Conservation (phyloP, 164 flowering plant species). For the Euptelea pleiosperma region DNA sequence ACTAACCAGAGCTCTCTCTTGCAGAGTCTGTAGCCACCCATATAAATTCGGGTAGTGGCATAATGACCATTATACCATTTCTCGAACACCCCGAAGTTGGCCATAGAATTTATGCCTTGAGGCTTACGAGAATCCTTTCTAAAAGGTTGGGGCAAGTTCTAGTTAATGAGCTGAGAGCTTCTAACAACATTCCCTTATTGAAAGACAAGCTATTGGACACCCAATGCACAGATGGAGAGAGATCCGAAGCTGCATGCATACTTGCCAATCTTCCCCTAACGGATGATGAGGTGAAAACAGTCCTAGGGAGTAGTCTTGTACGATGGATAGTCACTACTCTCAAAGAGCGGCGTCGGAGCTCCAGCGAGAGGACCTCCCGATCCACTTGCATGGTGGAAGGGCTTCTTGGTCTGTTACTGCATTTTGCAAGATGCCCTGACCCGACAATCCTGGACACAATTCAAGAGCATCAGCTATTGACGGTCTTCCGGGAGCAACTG, state of each 20-base stretch:
- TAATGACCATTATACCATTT: constrained; percentile 30
- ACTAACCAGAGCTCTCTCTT: constrained; percentile 10
- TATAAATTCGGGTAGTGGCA: constrained; percentile 42
- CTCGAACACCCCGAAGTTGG: constrained; percentile 44
- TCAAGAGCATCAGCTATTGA: constrained; percentile 37
- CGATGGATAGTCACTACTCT: constrained; percentile 37
- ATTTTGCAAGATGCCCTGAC: constrained; percentile 37
- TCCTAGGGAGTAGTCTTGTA: constrained; percentile 36
- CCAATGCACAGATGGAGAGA: constrained; percentile 31
- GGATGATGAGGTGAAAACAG: constrained; percentile 41
- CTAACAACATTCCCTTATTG: constrained; percentile 31
- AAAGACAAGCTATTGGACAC: constrained; percentile 37
- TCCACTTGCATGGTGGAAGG: constrained; percentile 42
- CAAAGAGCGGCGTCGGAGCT: constrained; percentile 22
- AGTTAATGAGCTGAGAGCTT: constrained; percentile 30
- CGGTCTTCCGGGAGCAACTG: constrained; percentile 36
- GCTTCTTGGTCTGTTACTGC: constrained; percentile 53
- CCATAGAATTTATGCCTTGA: constrained; percentile 37
- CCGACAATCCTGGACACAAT: constrained; percentile 25
- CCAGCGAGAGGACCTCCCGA: constrained; percentile 24
- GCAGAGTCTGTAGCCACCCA: constrained; percentile 46
- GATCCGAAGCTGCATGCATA: constrained; percentile 50
- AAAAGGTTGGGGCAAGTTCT: constrained; percentile 39
- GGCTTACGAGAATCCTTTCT: constrained; percentile 43
- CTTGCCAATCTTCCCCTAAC: constrained; percentile 52